Evolutionary conservation across 768 basidiomycete genomes (phyloP).

Genomic region (Leccinum arenicola): DNA sequence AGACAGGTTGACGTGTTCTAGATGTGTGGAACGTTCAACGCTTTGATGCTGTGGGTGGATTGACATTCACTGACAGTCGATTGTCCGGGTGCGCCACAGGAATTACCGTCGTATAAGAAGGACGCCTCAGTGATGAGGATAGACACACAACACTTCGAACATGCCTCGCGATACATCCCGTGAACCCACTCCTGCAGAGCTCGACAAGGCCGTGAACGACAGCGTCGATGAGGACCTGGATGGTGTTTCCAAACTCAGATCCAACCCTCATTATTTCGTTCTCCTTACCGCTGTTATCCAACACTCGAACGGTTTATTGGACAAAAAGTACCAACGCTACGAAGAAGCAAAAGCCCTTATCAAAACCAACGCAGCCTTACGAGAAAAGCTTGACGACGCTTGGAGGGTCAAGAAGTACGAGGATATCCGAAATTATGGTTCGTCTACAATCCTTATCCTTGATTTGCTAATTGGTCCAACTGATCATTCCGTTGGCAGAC

Average conservation of each 20-base stretch:
- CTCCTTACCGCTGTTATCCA: background rate
- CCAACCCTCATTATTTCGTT: fast-evolving
- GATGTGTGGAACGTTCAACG: background rate
- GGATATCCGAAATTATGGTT: background rate
- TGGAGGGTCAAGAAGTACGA: background rate
- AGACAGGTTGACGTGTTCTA: background rate
- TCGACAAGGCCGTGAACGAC: background rate
- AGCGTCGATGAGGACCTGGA: background rate
- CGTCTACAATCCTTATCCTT: background rate
- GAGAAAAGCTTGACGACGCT: background rate
- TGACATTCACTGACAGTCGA: background rate
- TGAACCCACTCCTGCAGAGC: background rate
- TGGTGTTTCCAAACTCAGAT: background rate
- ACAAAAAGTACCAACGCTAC: background rate
- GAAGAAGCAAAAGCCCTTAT: too few species aligned
- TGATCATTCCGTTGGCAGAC: background rate
- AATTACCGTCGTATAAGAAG: background rate
- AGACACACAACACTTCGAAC: background rate
- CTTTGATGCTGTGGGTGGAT: background rate
- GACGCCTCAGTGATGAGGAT: background rate
- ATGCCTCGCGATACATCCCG: background rate
- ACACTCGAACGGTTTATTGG: background rate
- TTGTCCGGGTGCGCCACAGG: background rate
- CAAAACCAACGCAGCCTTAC: background rate
- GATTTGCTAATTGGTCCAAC: background rate